Base-by-base conservation (phyloP, 192 early-diverging fungal species). In the Spizellomyces sp. region DNA sequence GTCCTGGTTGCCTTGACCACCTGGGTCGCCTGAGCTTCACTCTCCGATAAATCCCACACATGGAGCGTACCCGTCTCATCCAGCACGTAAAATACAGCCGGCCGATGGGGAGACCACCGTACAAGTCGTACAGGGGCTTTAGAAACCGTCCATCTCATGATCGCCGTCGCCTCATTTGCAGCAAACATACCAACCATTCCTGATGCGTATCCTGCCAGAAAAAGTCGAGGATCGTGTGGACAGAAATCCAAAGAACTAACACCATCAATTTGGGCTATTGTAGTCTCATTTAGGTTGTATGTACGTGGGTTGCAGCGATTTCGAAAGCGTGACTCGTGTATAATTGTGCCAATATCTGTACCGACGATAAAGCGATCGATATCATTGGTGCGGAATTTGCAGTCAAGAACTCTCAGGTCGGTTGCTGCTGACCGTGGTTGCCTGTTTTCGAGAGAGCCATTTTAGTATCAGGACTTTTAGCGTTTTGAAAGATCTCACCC, bases 31-130 rank as follows among this genome's bases (percentile, higher is more conserved):
- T 70, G 66, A 8, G 62, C 36, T 36, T 71, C 74, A 45, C 63
- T 70, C 42, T 83, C 84, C 3, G 67, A 27, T 15, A 83, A 52
- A 58, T 86, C 84, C 77, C 80, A 86, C 7, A 83, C 62, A 45
- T 75, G 58, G 27, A 86, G 47, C 4, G 12, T 56, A 14, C 67
- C 65, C 12, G 55, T 50, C 17, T 14, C 65, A 45, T 83, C 79
- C 27, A 86, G 73, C 5, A 65, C 81, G 56, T 65, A 79, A 62
- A 86, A 86, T 36, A 83, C 75, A 6, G 75, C 61, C 5, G 79
- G 79, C 5, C 84, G 79, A 48, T 86, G 84, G 8, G 71, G 69
- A 6, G 81, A 83, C 84, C 84, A 86, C 17, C 36, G 9, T 8
- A 83, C 58, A 12, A 55, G 21, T 15, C 15, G 19, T 0, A 78